Percentiles rank a stretch among this genome's conserved stretches.
Evolutionary conservation across 768 basidiomycete genomes (phyloP).

Genomic region (Suillus americanus): DNA sequence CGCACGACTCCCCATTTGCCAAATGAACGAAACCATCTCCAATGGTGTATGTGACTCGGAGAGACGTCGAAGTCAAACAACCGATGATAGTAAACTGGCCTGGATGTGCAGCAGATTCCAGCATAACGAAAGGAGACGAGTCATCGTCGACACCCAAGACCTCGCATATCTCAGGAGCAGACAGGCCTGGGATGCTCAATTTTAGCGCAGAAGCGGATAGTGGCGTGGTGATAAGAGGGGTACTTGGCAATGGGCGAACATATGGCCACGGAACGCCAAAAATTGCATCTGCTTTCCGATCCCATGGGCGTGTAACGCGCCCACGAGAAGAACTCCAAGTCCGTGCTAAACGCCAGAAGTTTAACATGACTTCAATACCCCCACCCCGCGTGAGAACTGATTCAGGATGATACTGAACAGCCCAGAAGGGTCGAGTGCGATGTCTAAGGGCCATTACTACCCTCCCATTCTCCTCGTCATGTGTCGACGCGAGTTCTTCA

Average conservation of each 20-base stretch:
- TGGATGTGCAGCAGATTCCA: constrained; percentile 77
- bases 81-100: constrained; percentile 76
- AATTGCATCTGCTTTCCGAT: constrained; percentile 28
- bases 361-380: constrained; percentile 64
- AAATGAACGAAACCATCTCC: constrained; percentile 50
- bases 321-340: constrained; percentile 48
- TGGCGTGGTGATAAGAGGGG: constrained; percentile 11
- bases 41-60: constrained; percentile 58
- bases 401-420: constrained; percentile 89
- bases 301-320: constrained; percentile 44
- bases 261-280: constrained; percentile 65
- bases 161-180: constrained; percentile 55
- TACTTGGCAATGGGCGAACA: constrained; percentile 26
- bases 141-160: constrained; percentile 59
- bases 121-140: constrained; percentile 59
- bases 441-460: constrained; percentile 79
- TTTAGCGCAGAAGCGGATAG: constrained; percentile 32
- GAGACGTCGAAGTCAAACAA: constrained; percentile 50
- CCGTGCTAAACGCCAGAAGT: constrained; percentile 73
- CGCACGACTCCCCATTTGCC: constrained; percentile 33
- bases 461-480: constrained; percentile 61
- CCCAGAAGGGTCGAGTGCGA: constrained; percentile 70
- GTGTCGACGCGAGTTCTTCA: constrained; percentile 65
- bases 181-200: constrained; percentile 43
- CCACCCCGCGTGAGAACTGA: constrained; percentile 72